phyloP scores from a whole-genome alignment of 2,329 filamentous ascomycete species.

The Claviceps digitariae region DNA sequence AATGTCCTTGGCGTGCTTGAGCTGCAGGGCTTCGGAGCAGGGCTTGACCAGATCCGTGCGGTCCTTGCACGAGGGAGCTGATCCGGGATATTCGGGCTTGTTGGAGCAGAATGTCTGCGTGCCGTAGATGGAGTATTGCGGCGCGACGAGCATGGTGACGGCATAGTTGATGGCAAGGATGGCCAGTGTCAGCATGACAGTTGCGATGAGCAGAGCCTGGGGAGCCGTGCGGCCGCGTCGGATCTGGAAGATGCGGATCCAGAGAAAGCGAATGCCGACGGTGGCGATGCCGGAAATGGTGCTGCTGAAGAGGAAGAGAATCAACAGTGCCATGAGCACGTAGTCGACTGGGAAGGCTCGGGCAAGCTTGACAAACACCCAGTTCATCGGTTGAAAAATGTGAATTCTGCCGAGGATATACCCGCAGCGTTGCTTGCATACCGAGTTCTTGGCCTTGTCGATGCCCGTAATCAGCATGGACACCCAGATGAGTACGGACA shows the following conservation, averaged over 20 bases:
- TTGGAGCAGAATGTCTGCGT: constrained; percentile 88
- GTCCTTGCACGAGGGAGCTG: constrained; percentile 61
- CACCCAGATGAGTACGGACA: constrained; percentile 66
- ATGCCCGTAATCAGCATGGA: constrained; percentile 94
- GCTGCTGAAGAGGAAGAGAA: constrained; percentile 77
- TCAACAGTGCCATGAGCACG: constrained; percentile 69
- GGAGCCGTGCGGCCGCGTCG: constrained; percentile 79
- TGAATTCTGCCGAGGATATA: constrained; percentile 81
- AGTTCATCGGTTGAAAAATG: constrained; percentile 92
- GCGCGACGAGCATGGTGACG: constrained; percentile 84
- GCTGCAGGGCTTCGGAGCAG: constrained; percentile 65
- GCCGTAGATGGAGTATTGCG: constrained; percentile 88
- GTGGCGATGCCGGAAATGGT: constrained; percentile 76
- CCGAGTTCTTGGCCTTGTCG: constrained; percentile 90
- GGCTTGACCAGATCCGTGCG: constrained; percentile 60
- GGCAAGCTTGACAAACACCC: constrained; percentile 61
- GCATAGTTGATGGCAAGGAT: constrained; percentile 87
- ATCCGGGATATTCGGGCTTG: constrained; percentile 44
- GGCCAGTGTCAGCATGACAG: constrained; percentile 80
- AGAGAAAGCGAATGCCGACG: constrained; percentile 89
- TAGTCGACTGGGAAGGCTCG: constrained; percentile 88
- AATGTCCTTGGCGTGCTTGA: constrained; percentile 58
- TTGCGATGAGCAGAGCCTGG: constrained; percentile 81
- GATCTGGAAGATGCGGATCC: constrained; percentile 87
- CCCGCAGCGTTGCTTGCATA: constrained; percentile 81